These are phyloP conservation scores for Jackrogersella minutella DNA, from an alignment of 495 filamentous ascomycete species.

Conservation along the genomic window DNA sequence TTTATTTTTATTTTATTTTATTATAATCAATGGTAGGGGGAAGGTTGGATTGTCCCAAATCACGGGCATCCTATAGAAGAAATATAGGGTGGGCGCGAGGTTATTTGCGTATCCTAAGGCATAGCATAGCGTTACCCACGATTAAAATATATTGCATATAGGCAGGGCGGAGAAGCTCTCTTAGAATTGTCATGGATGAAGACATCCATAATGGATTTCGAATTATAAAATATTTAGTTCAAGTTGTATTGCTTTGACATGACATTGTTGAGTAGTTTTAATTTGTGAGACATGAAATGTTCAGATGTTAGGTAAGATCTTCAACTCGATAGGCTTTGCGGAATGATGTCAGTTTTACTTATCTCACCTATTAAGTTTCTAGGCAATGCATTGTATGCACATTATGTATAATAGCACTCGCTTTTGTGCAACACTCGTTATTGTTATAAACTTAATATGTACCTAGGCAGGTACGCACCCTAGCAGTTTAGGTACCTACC, in stretches of 20 bases:
- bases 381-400: too few species aligned
- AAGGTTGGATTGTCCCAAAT: not conserved
- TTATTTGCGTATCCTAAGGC: constrained; percentile 11
- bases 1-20: constrained; percentile 3
- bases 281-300: too few species aligned
- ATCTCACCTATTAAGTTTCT: too few species aligned
- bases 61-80: too few species aligned
- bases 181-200: constrained; percentile 3
- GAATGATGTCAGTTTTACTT: not conserved
- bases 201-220: not conserved
- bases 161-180: not conserved
- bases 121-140: constrained; percentile 4
- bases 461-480: not conserved
- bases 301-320: too few species aligned
- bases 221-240: not conserved
- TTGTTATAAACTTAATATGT: not conserved
- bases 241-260: too few species aligned
- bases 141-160: not conserved
- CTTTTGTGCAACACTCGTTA: not conserved
- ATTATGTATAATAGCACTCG: not conserved
- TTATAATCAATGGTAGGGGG: not conserved
- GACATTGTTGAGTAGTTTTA: too few species aligned
- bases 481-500: not conserved
- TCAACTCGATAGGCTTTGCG: not conserved
- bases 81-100: not conserved